Evolutionary conservation across 345 rosid genomes (phyloP).

Genomic region (Luvunga scandens): DNA sequence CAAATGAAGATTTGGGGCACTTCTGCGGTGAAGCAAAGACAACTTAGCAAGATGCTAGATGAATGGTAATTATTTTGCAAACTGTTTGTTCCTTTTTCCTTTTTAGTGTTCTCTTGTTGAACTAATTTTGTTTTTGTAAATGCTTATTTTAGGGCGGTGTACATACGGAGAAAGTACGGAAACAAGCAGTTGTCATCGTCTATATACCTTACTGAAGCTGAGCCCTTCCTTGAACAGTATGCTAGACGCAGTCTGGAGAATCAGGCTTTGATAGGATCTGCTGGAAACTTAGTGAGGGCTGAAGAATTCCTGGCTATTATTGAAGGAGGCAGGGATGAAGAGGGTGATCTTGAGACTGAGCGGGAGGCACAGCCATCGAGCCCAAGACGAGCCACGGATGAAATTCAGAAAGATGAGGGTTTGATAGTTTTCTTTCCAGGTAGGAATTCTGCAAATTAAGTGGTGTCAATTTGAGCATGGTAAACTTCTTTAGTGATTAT

Average conservation of each 20-base stretch:
- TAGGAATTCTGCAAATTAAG: slow-evolving; percentile 23
- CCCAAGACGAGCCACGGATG: slow-evolving; percentile 46
- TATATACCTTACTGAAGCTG: slow-evolving; percentile 80
- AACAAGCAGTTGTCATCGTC: slow-evolving; percentile 69
- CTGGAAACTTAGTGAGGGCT: slow-evolving; percentile 67
- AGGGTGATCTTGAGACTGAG: slow-evolving; percentile 77
- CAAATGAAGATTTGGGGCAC: slow-evolving; percentile 92
- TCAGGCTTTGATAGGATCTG: slow-evolving; percentile 84
- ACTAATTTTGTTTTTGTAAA: not conserved
- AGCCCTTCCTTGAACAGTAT: slow-evolving; percentile 88
- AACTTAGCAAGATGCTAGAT: slow-evolving; percentile 89
- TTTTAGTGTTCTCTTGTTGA: slow-evolving; percentile 3
- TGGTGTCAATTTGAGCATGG: not conserved
- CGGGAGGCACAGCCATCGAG: slow-evolving; percentile 42
- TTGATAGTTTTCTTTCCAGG: slow-evolving; percentile 95
- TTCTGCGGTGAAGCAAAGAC: slow-evolving; percentile 75
- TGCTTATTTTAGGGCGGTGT: slow-evolving; percentile 57
- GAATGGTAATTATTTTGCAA: slow-evolving; percentile 65
- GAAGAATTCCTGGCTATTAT: slow-evolving; percentile 85
- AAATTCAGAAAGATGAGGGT: slow-evolving; percentile 67
- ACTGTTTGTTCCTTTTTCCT: not conserved
- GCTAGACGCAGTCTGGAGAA: slow-evolving; percentile 69
- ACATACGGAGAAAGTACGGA: slow-evolving; percentile 68
- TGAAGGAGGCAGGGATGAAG: slow-evolving; percentile 78
- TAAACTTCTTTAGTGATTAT: not conserved